Conservation (phyloP, 805 yeast genomes). For the Schwanniomyces polymorphus region DNA sequence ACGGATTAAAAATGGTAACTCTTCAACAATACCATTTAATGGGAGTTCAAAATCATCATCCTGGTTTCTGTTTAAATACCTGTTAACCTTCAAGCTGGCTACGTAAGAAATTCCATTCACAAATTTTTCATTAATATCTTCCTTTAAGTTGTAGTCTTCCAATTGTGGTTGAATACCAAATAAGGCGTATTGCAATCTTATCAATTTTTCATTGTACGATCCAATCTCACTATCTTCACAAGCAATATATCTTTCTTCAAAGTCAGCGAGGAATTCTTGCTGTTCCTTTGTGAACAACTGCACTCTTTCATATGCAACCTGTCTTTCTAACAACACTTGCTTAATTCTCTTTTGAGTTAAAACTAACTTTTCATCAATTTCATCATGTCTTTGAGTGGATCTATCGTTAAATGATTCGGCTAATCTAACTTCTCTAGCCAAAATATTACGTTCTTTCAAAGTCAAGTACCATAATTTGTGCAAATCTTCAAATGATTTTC, state of each 20-base stretch:
- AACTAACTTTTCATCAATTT: slow-evolving; percentile 37
- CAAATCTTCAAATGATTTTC: slow-evolving; percentile 88
- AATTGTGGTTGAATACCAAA: slow-evolving; percentile 80
- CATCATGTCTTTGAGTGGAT: slow-evolving; percentile 34
- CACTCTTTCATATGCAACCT: slow-evolving; percentile 64
- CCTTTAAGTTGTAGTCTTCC: slow-evolving; percentile 53
- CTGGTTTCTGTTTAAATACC: slow-evolving; percentile 24
- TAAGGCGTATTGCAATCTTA: slow-evolving; percentile 76
- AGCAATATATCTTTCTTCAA: slow-evolving; percentile 57
- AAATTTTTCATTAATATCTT: slow-evolving; percentile 47
- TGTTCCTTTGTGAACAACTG: slow-evolving; percentile 47
- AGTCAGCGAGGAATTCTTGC: slow-evolving; percentile 52
- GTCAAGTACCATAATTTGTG: slow-evolving; percentile 90
- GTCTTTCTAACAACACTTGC: slow-evolving; percentile 85
- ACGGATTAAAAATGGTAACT: slow-evolving; percentile 40
- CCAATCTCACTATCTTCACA: slow-evolving; percentile 51
- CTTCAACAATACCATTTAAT: slow-evolving; percentile 40
- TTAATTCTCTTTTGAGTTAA: slow-evolving; percentile 58
- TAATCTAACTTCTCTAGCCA: slow-evolving; percentile 74
- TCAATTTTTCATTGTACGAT: slow-evolving; percentile 66
- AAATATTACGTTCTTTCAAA: slow-evolving; percentile 75
- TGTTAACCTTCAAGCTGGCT: slow-evolving; percentile 64
- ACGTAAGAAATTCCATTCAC: slow-evolving; percentile 70
- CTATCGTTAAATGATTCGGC: slow-evolving; percentile 29
- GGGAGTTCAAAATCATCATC: slow-evolving; percentile 23